Percentiles rank a stretch among this genome's conserved stretches.
phyloP scores from a whole-genome alignment of 2,329 filamentous ascomycete species.

The Neopestalotiopsis clavispora region DNA sequence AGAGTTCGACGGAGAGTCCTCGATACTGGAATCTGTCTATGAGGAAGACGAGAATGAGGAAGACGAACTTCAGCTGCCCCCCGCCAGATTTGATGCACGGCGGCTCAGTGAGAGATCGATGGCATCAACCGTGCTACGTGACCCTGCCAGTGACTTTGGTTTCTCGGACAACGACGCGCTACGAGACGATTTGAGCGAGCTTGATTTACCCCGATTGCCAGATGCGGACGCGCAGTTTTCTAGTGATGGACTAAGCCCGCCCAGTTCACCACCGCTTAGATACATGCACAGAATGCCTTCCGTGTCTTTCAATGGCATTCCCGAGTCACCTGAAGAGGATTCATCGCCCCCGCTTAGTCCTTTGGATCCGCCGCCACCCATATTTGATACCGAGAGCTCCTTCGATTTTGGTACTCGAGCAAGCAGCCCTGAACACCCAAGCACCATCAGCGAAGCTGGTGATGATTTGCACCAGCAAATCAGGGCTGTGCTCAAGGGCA shows the following conservation, averaged over 20 bases:
- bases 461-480: constrained; percentile 82
- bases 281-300: constrained; percentile 43
- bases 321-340: constrained; percentile 44
- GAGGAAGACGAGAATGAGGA: constrained; percentile 31
- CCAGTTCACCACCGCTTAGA: constrained; percentile 53
- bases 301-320: constrained; percentile 50
- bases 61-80: constrained; percentile 32
- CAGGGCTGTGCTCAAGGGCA: constrained; percentile 75
- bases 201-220: constrained; percentile 41
- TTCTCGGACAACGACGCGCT: constrained; percentile 46
- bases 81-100: constrained; percentile 27
- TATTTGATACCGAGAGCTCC: constrained; percentile 52
- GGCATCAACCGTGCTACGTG: constrained; percentile 45
- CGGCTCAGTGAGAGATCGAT: constrained; percentile 33
- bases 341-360: constrained; percentile 48
- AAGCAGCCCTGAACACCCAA: constrained; percentile 40
- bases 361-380: constrained; percentile 45
- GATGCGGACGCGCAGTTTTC: constrained; percentile 36
- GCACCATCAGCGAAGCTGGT: constrained; percentile 47
- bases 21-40: constrained; percentile 36
- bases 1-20: constrained; percentile 33
- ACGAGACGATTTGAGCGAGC: constrained; percentile 50
- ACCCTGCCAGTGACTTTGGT: constrained; percentile 18
- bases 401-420: constrained; percentile 38
- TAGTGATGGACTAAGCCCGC: constrained; percentile 47